Evolutionary conservation across 495 filamentous ascomycete genomes (phyloP), one percentile per base, ranked within the genome.

Genomic region (Tetracladium setigerum): DNA sequence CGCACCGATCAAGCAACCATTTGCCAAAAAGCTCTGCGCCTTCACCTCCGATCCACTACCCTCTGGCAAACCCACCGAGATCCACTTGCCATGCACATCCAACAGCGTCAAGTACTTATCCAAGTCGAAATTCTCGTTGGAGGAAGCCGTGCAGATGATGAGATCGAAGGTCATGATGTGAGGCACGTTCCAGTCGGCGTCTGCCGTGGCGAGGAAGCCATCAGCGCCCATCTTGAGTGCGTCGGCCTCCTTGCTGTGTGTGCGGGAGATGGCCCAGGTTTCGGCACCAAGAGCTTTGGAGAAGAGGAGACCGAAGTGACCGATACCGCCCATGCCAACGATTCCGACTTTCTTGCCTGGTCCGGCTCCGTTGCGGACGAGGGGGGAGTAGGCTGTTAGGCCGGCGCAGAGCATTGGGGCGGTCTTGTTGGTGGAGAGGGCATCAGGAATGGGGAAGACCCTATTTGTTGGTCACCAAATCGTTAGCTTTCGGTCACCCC

Each of bases 341-440:
- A 89, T 80, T 33, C 76, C 87, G 15, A 92, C 82, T 62, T 86
- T 87, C 67, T 86, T 87, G n/a, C 86, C 85, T 0, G 83, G 82
- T 0, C 83, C 82, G 36, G 69, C 70, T n/a, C 82, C 83, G 58
- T 86, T 80, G 19, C 84, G 78, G 33, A 85, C 80, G 2, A 95
- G 71, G 0, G 88, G 88, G 30, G 77, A 82, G 67, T 82, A 95
- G 24, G 79, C 80, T 1, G 90, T 95, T 27, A 94, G 65, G 37
- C 89, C 89, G 30, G 87, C 89, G 62, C 89, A 95, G 57, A 95
- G 73, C 87, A 95, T 94, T 1, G 87, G 89, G 12, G 89, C 89
- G 1, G 83, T 87, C 27, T 79, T 59, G 35, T 72, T 72, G 54
- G 70, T 80, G 16, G 79, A 64, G 36, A 95, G 76, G 5, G 69